Conservation (phyloP, 805 yeast genomes). For the Yarrowia divulgata region DNA sequence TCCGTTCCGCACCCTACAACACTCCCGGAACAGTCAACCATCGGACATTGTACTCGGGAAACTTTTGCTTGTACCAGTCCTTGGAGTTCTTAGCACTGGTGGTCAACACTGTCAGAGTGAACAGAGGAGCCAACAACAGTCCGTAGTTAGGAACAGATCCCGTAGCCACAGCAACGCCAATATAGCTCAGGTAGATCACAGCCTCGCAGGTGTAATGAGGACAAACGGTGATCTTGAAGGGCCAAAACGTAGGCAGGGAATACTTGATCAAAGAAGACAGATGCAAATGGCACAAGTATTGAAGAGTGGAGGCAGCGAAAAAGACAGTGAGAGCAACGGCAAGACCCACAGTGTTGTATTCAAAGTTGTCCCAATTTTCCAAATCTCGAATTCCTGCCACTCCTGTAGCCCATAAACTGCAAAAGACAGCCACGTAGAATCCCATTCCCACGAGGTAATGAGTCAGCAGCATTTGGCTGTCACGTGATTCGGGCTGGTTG, state of each 20-base stretch:
- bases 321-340: neutral
- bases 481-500: neutral
- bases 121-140: constrained; percentile 7
- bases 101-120: constrained; percentile 1
- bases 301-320: neutral
- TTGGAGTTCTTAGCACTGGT: constrained; percentile 16
- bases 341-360: constrained; percentile 4
- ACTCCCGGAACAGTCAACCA: constrained; percentile 14
- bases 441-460: constrained; percentile 33
- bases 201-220: constrained; percentile 28
- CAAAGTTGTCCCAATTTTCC: constrained; percentile 3
- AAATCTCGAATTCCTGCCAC: neutral
- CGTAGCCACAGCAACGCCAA: constrained; percentile 11
- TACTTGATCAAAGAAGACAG: constrained; percentile 15
- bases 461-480: constrained; percentile 6
- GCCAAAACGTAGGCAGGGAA: constrained; percentile 21
- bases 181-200: constrained; percentile 5
- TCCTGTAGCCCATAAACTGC: constrained; percentile 16
- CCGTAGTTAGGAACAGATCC: constrained; percentile 1
- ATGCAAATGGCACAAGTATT: constrained; percentile 30
- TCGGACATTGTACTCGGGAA: constrained; percentile 13
- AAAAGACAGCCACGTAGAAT: constrained; percentile 30
- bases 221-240: constrained; percentile 24
- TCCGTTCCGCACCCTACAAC: neutral
- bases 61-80: constrained; percentile 16